Evolutionary conservation across 192 early-diverging fungal genomes (phyloP), one percentile per base, ranked within the genome.

Genomic region (Umbelopsis ramanniana): DNA sequence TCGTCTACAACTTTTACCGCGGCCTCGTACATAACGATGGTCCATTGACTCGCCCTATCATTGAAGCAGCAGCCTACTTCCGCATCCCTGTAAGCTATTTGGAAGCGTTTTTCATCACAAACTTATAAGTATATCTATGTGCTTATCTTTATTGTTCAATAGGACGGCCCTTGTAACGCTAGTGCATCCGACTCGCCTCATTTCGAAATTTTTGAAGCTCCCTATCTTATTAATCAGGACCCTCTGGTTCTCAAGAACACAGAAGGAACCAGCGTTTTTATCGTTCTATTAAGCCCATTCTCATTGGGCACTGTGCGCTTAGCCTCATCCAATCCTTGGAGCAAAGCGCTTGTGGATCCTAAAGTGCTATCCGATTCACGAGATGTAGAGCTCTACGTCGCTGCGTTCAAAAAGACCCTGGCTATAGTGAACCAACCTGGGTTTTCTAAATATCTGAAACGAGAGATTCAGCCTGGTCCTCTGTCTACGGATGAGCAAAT

Each of bases 161-260:
- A 63, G 57, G 26, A 37, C 19, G 57, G 57, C 6, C 57, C 57
- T 19, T 26, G 35, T 26, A 63, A 63, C 57, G 23, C 57, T 19
- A 63, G 57, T 35, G 33, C 57, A 12, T 4, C 23, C 0, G 26
- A 22, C 6, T 63, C 57, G 12, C 57, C 57, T 5, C 57, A 63
- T 63, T 63, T 63, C 26, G 57, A 63, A 37, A 35, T 63, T 19
- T 63, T 63, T 35, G 57, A 63, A 63, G 57, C 57, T 0, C 57
- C 57, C 15, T 63, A 63, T 37, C 57, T 63, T 12, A 63, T 63
- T 7, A 63, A 63, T 37, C 57, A 63, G 17, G 57, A 63, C 15
- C 57, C 33, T n/a, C 29, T 35, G 57, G 14, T 12, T 26, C 57
- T 63, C 33, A 63, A 63, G 33, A 19, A 6, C 33, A 37, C 12